Base-by-base conservation (phyloP, 768 basidiomycete genomes). In the Suillus hirtellus region DNA sequence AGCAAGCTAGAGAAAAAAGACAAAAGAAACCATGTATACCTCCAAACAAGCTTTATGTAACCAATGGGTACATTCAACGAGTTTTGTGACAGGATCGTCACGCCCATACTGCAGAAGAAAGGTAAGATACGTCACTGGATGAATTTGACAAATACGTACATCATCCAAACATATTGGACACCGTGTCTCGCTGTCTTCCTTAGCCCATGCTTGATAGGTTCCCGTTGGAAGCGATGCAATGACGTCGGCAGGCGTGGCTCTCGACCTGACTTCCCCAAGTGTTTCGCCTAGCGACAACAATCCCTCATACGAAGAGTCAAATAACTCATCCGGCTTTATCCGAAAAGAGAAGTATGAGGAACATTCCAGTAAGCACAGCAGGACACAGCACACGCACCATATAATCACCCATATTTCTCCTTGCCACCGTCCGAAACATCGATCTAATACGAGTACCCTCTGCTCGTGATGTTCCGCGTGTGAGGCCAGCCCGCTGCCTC, bases 121-220 rank as follows among this genome's bases (percentile, higher is more conserved):
- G 53, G 63, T 50, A 67, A 35, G 58, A 49, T 67, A 42, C 27
- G 8, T n/a, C 38, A 15, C 15, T 44, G 35, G 64, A 61, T 6
- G 17, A 19, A 43, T 17, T 35, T n/a, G 10, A 7, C 38, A 10
- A n/a, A 9, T 1, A 81, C 89, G 60, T 70, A 92, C 92, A 75
- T 94, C 92, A 65, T 93, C 92, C 66, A 93, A 75, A 70, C 92
- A 94, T 60, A 94, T 93, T 2, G 92, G 91, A 73, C 92, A 94
- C 52, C 90, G 82, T 61, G 83, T 78, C 66, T 93, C 92, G 61
- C 86, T 86, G 44, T 87, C 88, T 1, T 79, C 71, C 7, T 78
- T 84, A 52, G 80, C 82, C 89, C 89, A 92, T 38, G 91, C 89
- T 67, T 84, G 84, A 73, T 87, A 93, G 24, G 78, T 72, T 0